Conservation (phyloP, 768 basidiomycete genomes). For the Rhodotorula sphaerocarpa region DNA sequence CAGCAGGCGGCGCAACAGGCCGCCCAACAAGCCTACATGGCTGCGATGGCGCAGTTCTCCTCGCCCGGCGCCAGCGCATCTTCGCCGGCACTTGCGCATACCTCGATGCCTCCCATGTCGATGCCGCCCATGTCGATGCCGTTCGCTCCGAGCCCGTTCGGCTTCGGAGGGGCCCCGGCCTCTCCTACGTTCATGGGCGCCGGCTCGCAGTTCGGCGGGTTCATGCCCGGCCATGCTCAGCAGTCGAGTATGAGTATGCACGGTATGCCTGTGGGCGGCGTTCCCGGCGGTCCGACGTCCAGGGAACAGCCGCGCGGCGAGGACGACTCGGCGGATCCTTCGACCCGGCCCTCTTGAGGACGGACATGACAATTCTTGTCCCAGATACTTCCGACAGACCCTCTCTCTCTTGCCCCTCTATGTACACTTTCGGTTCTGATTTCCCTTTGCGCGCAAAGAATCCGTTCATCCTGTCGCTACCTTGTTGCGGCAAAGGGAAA, state of each 20-base stretch:
- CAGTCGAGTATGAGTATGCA: slow-evolving; percentile 21
- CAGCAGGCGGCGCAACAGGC: slow-evolving; percentile 49
- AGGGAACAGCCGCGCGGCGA: background rate
- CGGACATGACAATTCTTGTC: too few species aligned
- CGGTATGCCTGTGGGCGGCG: background rate
- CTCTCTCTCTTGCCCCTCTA: too few species aligned
- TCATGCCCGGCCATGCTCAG: slow-evolving; percentile 12
- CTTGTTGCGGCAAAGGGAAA: slow-evolving; percentile 6
- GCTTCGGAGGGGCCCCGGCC: slow-evolving; percentile 1
- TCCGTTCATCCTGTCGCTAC: too few species aligned
- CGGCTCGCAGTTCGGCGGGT: slow-evolving; percentile 9
- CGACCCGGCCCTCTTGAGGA: too few species aligned
- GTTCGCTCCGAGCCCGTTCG: slow-evolving; percentile 6
- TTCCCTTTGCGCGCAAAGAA: too few species aligned
- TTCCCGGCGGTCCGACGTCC: background rate
- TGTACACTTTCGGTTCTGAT: too few species aligned
- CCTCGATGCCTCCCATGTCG: slow-evolving; percentile 17
- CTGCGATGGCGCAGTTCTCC: slow-evolving; percentile 29
- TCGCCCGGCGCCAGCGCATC: background rate
- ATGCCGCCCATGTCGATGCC: slow-evolving; percentile 10
- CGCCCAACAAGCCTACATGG: slow-evolving; percentile 30
- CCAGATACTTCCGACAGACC: too few species aligned
- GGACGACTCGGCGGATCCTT: background rate
- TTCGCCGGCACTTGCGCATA: background rate
- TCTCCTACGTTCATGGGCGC: slow-evolving; percentile 10